Evolutionary conservation across 176 grass and related monocot genomes (phyloP).

Genomic region (Raddia guianensis): DNA sequence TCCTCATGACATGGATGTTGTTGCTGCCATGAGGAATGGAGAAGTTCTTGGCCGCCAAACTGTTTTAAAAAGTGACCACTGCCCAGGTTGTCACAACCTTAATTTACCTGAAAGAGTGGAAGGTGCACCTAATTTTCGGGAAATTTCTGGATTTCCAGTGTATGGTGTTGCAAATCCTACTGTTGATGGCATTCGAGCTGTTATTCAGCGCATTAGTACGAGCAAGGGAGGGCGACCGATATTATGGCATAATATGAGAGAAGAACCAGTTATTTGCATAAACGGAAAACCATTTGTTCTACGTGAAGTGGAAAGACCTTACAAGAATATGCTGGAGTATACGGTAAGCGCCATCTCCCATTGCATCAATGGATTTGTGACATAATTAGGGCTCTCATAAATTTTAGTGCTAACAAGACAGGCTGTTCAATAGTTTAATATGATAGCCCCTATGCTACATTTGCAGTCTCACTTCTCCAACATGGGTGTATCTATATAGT

Average conservation of each 20-base stretch:
- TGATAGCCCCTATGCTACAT: not conserved
- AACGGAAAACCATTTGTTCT: conserved; percentile 98
- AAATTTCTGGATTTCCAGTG: conserved; percentile 87
- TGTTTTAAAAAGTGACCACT: conserved; percentile 97
- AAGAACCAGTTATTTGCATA: conserved; percentile 99
- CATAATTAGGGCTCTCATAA: conserved; percentile 10
- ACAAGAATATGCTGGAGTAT: conserved; percentile 98
- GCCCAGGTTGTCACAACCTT: conserved; percentile 88
- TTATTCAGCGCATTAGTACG: conserved; percentile 74
- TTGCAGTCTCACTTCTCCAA: not conserved
- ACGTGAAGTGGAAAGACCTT: conserved; percentile 97
- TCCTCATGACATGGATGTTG: conserved; percentile 76
- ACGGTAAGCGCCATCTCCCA: conserved; percentile 57
- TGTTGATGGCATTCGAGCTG: conserved; percentile 82
- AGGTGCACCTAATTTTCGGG: conserved; percentile 96
- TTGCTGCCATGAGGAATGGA: conserved; percentile 92
- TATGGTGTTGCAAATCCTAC: conserved; percentile 99
- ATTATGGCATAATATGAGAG: conserved; percentile 99
- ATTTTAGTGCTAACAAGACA: conserved; percentile 19
- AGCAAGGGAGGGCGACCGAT: conserved; percentile 82
- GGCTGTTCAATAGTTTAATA: conserved; percentile 17
- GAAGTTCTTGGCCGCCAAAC: conserved; percentile 96
- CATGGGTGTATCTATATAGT: not conserved
- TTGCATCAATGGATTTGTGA: conserved; percentile 37
- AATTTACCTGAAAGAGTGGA: conserved; percentile 90